Evolutionary conservation across 164 flowering plant species (phyloP).

Genomic region (Berberis vulgaris): DNA sequence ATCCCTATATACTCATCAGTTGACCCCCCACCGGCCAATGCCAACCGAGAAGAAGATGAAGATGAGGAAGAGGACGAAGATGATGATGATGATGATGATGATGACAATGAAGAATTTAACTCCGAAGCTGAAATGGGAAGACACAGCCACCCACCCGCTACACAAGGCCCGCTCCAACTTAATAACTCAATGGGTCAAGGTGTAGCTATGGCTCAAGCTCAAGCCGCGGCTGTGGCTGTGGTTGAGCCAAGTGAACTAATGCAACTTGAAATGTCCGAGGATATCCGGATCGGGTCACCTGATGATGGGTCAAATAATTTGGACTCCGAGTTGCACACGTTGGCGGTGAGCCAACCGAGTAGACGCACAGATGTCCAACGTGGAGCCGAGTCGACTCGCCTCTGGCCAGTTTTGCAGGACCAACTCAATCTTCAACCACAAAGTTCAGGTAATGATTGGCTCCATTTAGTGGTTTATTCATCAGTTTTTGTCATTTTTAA

Average conservation of each 20-base stretch:
- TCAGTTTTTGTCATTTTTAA: too few species aligned
- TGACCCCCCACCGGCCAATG: conserved; percentile 16
- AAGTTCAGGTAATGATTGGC: conserved; percentile 22
- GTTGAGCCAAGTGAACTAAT: conserved; percentile 60
- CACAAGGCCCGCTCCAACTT: conserved; percentile 5
- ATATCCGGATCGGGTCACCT: conserved; percentile 72
- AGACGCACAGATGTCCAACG: conserved; percentile 19
- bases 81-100: conserved; percentile 42
- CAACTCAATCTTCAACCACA: conserved; percentile 27
- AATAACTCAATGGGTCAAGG: conserved; percentile 3
- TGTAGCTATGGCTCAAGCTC: not conserved
- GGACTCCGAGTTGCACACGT: conserved; percentile 45
- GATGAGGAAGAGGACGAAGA: conserved; percentile 31
- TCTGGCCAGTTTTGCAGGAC: conserved; percentile 35
- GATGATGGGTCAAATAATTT: conserved; percentile 69
- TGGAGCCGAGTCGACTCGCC: conserved; percentile 31
- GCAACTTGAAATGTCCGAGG: conserved; percentile 80
- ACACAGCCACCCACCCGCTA: not conserved
- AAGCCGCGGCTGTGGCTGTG: conserved; percentile 2
- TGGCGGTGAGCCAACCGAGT: conserved; percentile 13
- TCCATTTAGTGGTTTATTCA: not conserved
- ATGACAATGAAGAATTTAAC: conserved; percentile 42
- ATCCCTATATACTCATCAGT: conserved; percentile 16
- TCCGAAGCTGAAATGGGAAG: conserved; percentile 36
- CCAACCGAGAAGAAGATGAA: conserved; percentile 18